These are phyloP conservation scores for Arthrocladium fulminans DNA, from an alignment of 2,329 filamentous ascomycete species.

Conservation along the genomic window DNA sequence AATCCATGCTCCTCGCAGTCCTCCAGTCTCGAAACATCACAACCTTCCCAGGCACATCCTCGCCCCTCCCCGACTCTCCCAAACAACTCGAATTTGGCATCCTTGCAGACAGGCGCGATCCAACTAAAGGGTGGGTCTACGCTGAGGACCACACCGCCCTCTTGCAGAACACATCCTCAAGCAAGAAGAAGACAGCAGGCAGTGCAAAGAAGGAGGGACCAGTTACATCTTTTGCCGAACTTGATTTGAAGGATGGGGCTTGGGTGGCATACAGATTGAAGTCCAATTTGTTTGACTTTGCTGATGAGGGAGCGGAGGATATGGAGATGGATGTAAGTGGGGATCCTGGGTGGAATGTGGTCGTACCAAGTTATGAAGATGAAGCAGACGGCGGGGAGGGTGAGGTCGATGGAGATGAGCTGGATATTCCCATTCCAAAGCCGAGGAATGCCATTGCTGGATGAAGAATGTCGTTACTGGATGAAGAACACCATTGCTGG, in stretches of 20 bases:
- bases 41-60: constrained; percentile 29
- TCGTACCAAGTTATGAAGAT: constrained; percentile 26
- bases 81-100: constrained; percentile 40
- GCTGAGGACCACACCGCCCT: constrained; percentile 23
- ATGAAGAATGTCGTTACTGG: constrained; percentile 4
- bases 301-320: constrained; percentile 11
- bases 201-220: constrained; percentile 26
- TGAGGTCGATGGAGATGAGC: constrained; percentile 26
- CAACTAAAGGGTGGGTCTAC: constrained; percentile 41
- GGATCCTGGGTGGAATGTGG: constrained; percentile 52
- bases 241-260: constrained; percentile 33
- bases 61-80: constrained; percentile 30
- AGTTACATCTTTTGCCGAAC: constrained; percentile 27
- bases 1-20: constrained; percentile 49
- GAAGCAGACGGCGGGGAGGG: background rate
- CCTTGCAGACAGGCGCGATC: constrained; percentile 40
- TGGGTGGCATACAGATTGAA: constrained; percentile 33
- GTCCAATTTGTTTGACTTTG: constrained; percentile 9
- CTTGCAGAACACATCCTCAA: constrained; percentile 12
- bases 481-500: constrained; percentile 4
- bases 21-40: constrained; percentile 40
- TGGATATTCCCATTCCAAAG: constrained; percentile 49
- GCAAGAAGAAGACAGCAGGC: constrained; percentile 23
- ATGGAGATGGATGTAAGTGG: constrained; percentile 73
- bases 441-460: constrained; percentile 18